These are phyloP conservation scores for Wickerhamomyces kurtzmanii DNA, from an alignment of 805 yeast genomes.

Conservation along the genomic window DNA sequence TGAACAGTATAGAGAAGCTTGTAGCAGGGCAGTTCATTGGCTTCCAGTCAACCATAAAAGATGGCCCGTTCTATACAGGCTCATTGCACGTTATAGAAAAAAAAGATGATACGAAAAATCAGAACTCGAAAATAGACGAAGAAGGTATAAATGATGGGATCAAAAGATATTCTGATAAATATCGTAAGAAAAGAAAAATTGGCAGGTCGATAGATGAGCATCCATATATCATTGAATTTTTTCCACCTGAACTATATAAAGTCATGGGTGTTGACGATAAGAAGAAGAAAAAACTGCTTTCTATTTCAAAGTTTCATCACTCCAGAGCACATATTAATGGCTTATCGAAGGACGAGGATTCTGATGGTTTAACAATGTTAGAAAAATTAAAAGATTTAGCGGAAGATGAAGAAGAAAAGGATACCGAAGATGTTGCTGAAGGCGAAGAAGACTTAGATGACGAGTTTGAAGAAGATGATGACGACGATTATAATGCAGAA, in stretches of 20 bases:
- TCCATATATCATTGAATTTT: slow-evolving; percentile 60
- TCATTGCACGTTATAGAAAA: slow-evolving; percentile 24
- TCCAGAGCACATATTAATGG: slow-evolving; percentile 13
- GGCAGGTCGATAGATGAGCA: slow-evolving; percentile 71
- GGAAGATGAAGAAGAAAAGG: slow-evolving; percentile 35
- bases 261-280: slow-evolving; percentile 58
- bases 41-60: slow-evolving; percentile 40
- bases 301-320: slow-evolving; percentile 25
- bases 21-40: slow-evolving; percentile 47
- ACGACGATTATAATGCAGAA: slow-evolving; percentile 56
- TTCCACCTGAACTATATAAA: slow-evolving; percentile 68
- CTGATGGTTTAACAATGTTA: slow-evolving; percentile 24
- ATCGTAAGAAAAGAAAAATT: slow-evolving; percentile 57
- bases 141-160: slow-evolving; percentile 56
- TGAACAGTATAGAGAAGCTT: slow-evolving; percentile 38
- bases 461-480: slow-evolving; percentile 45
- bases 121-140: slow-evolving; percentile 19
- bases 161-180: slow-evolving; percentile 74
- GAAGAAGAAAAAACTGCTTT: slow-evolving; percentile 38
- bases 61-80: slow-evolving; percentile 64
- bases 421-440: slow-evolving; percentile 22
- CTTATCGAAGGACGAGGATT: slow-evolving; percentile 17
- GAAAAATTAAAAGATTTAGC: slow-evolving; percentile 40
- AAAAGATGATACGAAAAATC: slow-evolving; percentile 6
- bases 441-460: slow-evolving; percentile 42